Conservation (phyloP, 2,329 filamentous ascomycete genomes). For the Trichoderma semiorbis region DNA sequence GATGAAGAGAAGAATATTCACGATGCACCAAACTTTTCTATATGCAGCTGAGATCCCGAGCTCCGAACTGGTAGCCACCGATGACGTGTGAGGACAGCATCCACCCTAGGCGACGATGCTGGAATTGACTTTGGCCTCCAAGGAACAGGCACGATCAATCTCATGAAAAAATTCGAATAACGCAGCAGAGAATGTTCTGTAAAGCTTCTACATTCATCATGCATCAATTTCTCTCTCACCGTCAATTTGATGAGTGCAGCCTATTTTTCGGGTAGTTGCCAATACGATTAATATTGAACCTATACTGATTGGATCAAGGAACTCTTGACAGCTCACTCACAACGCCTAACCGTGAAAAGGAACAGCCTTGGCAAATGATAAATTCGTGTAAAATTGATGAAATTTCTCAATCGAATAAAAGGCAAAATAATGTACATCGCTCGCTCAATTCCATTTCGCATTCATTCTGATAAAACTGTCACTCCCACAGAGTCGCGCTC, state of each 20-base stretch:
- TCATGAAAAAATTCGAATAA: background rate
- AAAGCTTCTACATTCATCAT: background rate
- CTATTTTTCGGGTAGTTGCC: background rate
- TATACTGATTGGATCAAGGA: background rate
- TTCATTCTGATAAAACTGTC: background rate
- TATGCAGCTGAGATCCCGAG: slow-evolving; percentile 10
- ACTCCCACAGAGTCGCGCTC: background rate
- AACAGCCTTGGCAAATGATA: background rate
- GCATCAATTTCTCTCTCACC: no score
- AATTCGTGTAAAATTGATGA: background rate
- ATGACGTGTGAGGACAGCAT: slow-evolving; percentile 6
- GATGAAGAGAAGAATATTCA: background rate
- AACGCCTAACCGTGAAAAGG: background rate
- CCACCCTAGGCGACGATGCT: background rate
- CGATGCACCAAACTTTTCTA: background rate
- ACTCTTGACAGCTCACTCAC: background rate
- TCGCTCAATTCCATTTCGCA: background rate
- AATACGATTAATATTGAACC: background rate
- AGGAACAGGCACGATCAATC: background rate
- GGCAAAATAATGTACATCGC: background rate
- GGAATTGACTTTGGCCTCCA: background rate
- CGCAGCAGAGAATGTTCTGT: background rate
- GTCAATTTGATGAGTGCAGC: background rate
- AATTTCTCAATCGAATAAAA: background rate
- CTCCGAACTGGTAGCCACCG: background rate